These are phyloP conservation scores for Hsuehochloa calcarea DNA, from an alignment of 176 grass and related monocot genomes.

Conservation along the genomic window DNA sequence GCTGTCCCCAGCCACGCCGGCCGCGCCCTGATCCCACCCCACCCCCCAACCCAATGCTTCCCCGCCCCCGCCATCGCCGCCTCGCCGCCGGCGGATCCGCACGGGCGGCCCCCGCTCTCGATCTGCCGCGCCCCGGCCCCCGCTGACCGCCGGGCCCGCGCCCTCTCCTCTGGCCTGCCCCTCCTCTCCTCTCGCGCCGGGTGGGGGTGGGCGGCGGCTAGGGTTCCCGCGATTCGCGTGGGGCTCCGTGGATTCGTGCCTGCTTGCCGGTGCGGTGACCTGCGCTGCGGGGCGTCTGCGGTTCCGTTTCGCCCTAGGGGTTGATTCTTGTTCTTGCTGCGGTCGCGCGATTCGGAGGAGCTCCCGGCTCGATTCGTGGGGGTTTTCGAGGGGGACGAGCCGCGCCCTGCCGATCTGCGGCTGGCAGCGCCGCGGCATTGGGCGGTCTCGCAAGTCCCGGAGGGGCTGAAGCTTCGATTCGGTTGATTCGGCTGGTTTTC, in stretches of 20 bases:
- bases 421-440: constrained; percentile 32
- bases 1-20: constrained; percentile 60
- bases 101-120: background rate
- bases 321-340: background rate
- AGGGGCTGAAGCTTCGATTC: constrained; percentile 24
- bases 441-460: background rate
- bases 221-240: constrained; percentile 25
- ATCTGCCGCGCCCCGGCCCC: background rate
- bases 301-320: constrained; percentile 14
- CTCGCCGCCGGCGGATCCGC: constrained; percentile 45
- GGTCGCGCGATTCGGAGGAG: background rate
- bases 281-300: background rate
- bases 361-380: constrained; percentile 29
- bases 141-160: constrained; percentile 23
- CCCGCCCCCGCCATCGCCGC: constrained; percentile 17
- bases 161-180: background rate
- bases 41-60: background rate
- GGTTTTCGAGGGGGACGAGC: background rate
- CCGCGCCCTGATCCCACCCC: constrained; percentile 46
- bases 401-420: constrained; percentile 29
- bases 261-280: background rate
- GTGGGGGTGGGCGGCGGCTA: constrained; percentile 12
- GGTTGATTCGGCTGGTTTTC: background rate
- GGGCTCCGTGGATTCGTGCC: background rate
- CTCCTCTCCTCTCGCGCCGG: background rate